A percentile compares a stretch with the other conserved stretches of the same genome.
Conservation (phyloP, 257 asterid species). For the Coffea eugenioides region DNA sequence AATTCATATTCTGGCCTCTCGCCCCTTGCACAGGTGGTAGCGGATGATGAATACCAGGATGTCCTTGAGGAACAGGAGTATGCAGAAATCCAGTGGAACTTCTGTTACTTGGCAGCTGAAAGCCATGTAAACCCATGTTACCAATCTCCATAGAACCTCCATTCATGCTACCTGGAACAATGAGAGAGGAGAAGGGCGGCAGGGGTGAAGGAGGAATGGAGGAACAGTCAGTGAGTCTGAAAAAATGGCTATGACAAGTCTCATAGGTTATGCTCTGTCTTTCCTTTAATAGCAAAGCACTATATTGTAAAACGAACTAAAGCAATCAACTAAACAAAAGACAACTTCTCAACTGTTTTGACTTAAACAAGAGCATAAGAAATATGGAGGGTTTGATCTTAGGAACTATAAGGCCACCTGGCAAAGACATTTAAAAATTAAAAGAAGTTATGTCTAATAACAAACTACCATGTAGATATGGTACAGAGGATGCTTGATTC, state of each 20-base stretch:
- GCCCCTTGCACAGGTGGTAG: constrained; percentile 47
- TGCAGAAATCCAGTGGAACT: constrained; percentile 43
- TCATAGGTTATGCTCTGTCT: neutral
- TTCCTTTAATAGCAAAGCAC: neutral
- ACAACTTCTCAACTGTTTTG: neutral
- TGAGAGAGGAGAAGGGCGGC: constrained; percentile 13
- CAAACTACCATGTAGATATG: constrained; percentile 47
- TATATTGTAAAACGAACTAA: neutral
- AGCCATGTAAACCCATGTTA: constrained; percentile 48
- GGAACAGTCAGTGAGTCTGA: neutral
- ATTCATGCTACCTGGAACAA: constrained; percentile 33
- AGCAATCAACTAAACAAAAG: neutral
- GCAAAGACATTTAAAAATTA: neutral
- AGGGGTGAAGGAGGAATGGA: neutral
- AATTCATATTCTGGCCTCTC: constrained; percentile 47
- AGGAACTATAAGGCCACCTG: neutral
- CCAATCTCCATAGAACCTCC: constrained; percentile 45
- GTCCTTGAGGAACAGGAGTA: constrained; percentile 48
- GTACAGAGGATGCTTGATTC: constrained; percentile 54
- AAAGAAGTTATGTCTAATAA: neutral
- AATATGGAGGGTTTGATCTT: neutral
- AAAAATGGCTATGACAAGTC: constrained; percentile 3
- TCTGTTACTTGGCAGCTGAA: constrained; percentile 35
- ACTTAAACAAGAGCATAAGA: neutral
- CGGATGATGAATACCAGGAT: constrained; percentile 39